Base-by-base conservation (phyloP, 1,139 yeast genomes). In the Sugiyamaella paludigena region DNA sequence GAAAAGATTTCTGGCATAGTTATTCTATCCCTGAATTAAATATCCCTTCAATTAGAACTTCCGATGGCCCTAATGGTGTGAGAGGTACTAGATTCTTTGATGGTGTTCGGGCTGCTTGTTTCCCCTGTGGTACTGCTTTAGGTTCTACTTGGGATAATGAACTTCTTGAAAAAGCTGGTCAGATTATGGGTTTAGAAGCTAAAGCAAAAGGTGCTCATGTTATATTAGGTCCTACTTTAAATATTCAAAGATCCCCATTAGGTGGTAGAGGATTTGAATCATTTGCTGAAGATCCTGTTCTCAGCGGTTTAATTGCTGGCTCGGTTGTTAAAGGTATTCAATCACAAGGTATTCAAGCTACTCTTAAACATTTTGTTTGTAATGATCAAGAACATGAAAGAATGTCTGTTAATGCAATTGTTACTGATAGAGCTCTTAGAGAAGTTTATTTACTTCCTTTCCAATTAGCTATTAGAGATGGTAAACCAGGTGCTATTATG, bases 211-310 rank as follows among this genome's bases (percentile, higher is more conserved):
- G 75, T 59, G 71, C 73, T 44, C 76, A 77, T 65, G 73, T 73
- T 41, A 73, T 78, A 36, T 68, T 78, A 51, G 82, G 81, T 3
- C 83, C 83, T 12, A 78, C 82, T 10, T 70, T 75, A 49, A 78
- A 78, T 62, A 77, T 77, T 58, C 82, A 77, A 45, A 71, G 86
- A 54, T 48, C 54, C 30, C 86, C 86, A 5, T 65, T 78, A 33
- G 85, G 84, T 24, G 86, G 86, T n/a, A 68, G 86, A 51, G 79
- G 80, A 1, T 81, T 80, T 58, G 87, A 81, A 63, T 74, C 81
- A 33, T 81, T 77, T 64, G 70, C 80, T 13, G 86, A 81, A 65
- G 86, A 81, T 60, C 85, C 85, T 4, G 69, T 73, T 32, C 67
- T 81, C 39, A 71, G 81, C 11, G 86, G 86, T 39, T 63, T 70